Percentiles rank a stretch among this genome's conserved stretches.
These are phyloP conservation scores for Pseudoscleropodium purum DNA, from an alignment of 225 moss, liverwort and hornwort genomes.

Conservation along the genomic window DNA sequence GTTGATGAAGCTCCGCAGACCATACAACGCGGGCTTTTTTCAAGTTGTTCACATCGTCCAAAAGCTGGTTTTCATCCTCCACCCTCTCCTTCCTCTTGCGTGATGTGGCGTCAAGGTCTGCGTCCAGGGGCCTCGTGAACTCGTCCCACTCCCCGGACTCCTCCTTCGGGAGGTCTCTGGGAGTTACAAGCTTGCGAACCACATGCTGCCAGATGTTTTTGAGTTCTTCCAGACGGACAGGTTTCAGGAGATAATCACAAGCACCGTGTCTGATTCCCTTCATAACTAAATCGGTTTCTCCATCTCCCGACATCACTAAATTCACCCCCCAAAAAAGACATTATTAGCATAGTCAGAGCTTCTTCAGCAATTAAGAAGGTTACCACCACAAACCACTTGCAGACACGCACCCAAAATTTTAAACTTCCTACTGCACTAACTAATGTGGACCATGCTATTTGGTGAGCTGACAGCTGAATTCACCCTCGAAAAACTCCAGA, in stretches of 20 bases:
- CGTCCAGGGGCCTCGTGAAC: slow-evolving; percentile 27
- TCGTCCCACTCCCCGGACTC: slow-evolving; percentile 76
- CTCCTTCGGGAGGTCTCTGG: slow-evolving; percentile 49
- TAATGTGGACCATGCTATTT: not conserved
- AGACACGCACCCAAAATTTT: not conserved
- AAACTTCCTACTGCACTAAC: not conserved
- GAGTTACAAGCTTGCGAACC: slow-evolving; percentile 71
- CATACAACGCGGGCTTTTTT: slow-evolving; percentile 97
- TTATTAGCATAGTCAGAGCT: not conserved
- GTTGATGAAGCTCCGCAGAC: slow-evolving; percentile 85
- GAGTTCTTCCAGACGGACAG: slow-evolving; percentile 83
- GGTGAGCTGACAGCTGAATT: not conserved
- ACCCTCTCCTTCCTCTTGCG: slow-evolving; percentile 85
- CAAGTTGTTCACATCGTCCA: slow-evolving; percentile 71
- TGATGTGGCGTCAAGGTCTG: slow-evolving; percentile 53
- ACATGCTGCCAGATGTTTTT: slow-evolving; percentile 98
- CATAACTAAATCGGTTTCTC: slow-evolving; percentile 90
- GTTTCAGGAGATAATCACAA: slow-evolving; percentile 91
- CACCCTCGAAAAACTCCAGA: not conserved
- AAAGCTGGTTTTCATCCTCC: slow-evolving; percentile 46
- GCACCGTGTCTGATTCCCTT: slow-evolving; percentile 90
- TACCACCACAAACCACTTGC: not conserved
- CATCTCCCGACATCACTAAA: slow-evolving; percentile 98
- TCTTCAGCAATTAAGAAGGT: not conserved
- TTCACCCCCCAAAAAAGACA: not conserved